These are phyloP conservation scores for Micractinium conductrix DNA, from an alignment of 139 green algal species.

Conservation along the genomic window DNA sequence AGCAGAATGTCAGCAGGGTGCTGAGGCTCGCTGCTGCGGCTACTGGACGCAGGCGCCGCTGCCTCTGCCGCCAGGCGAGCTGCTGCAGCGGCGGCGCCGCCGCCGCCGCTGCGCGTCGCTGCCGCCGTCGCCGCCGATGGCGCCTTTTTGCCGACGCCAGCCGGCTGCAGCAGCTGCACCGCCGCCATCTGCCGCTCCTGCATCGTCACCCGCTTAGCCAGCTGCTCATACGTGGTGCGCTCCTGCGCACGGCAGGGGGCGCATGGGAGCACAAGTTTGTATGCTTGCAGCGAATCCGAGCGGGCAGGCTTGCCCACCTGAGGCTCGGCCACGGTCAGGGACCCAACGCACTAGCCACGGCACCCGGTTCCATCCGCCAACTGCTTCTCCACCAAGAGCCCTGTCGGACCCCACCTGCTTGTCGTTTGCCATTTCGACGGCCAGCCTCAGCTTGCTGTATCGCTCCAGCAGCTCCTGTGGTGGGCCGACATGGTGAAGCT, in stretches of 20 bases:
- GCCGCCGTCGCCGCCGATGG: neutral
- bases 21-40: neutral
- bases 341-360: neutral
- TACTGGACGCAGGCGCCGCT: neutral
- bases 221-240: slow-evolving; percentile 7
- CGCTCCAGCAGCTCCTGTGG: slow-evolving; percentile 41
- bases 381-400: neutral
- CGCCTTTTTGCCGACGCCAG: neutral
- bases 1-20: neutral
- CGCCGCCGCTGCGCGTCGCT: neutral
- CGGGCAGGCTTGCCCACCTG: neutral
- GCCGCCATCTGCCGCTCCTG: slow-evolving; percentile 17
- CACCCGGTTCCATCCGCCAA: neutral
- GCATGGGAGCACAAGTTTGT: neutral
- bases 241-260: neutral
- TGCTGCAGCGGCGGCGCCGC: neutral
- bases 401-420: slow-evolving; percentile 16
- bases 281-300: neutral
- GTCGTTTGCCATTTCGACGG: slow-evolving; percentile 45
- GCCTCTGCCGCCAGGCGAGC: neutral
- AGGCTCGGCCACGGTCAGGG: no score
- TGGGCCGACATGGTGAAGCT: no score
- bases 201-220: neutral
- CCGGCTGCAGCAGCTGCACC: neutral
- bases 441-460: slow-evolving; percentile 40